These are phyloP conservation scores for Fragaria iinumae DNA, from an alignment of 306 rosid species.

Conservation along the genomic window DNA sequence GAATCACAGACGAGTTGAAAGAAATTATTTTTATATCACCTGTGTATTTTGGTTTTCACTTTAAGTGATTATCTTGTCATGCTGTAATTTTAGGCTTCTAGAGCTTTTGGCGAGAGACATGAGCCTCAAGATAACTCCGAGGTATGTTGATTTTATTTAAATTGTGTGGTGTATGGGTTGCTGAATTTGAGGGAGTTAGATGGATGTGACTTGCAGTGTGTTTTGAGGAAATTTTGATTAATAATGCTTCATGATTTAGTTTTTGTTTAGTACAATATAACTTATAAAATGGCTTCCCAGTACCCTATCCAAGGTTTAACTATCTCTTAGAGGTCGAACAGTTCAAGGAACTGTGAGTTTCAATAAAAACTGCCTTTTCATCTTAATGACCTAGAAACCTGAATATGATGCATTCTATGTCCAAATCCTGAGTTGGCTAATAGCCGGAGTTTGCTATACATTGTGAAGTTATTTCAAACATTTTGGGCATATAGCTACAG, in stretches of 20 bases:
- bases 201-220: not conserved
- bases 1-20: slow-evolving; percentile 12
- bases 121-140: slow-evolving; percentile 63
- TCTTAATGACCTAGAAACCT: not conserved
- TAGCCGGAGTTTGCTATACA: not conserved
- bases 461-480: slow-evolving; percentile 1
- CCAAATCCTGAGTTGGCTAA: not conserved
- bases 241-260: not conserved
- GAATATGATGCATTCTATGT: not conserved
- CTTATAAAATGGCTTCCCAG: not conserved
- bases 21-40: not conserved
- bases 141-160: slow-evolving; percentile 37
- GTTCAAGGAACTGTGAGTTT: not conserved
- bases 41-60: not conserved
- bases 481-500: not conserved
- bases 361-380: not conserved
- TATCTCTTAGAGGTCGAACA: not conserved
- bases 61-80: slow-evolving; percentile 10
- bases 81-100: slow-evolving; percentile 51
- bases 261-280: not conserved
- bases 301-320: not conserved
- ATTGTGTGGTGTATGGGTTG: not conserved
- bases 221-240: not conserved
- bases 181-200: not conserved
- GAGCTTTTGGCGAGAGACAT: slow-evolving; percentile 42